A percentile compares a stretch with the other conserved stretches of the same genome.
Evolutionary conservation across 108 stramenopile species (phyloP).

Genomic region (Pinguiococcus pyrenoidosus): DNA sequence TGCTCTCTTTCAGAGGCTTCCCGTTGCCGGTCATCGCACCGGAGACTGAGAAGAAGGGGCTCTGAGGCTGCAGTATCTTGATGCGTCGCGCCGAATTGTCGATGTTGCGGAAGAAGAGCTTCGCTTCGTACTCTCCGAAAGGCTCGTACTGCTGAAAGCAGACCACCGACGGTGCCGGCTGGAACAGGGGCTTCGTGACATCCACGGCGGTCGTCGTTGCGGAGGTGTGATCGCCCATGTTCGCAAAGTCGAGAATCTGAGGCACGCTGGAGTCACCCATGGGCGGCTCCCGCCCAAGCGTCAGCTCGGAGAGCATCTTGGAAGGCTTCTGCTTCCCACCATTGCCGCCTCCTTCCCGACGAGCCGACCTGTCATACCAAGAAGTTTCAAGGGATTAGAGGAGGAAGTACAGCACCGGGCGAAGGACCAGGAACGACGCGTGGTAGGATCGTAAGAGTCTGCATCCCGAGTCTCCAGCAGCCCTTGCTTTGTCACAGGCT

Average conservation of each 20-base stretch:
- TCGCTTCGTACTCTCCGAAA: conserved; percentile 16
- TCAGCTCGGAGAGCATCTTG: conserved; percentile 1
- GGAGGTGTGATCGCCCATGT: conserved; percentile 32
- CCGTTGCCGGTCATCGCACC: conserved; percentile 31
- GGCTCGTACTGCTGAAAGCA: conserved; percentile 35
- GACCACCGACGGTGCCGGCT: conserved; percentile 25
- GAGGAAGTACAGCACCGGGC: too few species aligned
- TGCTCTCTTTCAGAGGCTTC: conserved; percentile 22
- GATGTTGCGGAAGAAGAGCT: conserved; percentile 35
- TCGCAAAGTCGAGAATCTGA: conserved; percentile 33
- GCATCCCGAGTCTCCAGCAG: too few species aligned
- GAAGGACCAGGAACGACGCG: too few species aligned
- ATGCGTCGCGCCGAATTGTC: conserved; percentile 42
- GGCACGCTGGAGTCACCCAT: neutral
- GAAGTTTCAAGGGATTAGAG: too few species aligned
- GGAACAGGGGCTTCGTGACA: conserved; percentile 33
- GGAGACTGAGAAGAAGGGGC: conserved; percentile 34
- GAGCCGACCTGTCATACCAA: too few species aligned
- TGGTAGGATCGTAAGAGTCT: too few species aligned
- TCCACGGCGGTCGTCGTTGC: conserved; percentile 20
- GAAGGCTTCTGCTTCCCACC: conserved; percentile 5
- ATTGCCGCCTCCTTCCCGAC: too few species aligned
- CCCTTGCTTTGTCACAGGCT: too few species aligned
- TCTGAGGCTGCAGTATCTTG: conserved; percentile 34
- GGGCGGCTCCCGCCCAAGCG: neutral